A percentile compares a stretch with the other conserved stretches of the same genome.
These are phyloP conservation scores for Fragaria vesca DNA, from an alignment of 306 rosid genomes.

Conservation along the genomic window DNA sequence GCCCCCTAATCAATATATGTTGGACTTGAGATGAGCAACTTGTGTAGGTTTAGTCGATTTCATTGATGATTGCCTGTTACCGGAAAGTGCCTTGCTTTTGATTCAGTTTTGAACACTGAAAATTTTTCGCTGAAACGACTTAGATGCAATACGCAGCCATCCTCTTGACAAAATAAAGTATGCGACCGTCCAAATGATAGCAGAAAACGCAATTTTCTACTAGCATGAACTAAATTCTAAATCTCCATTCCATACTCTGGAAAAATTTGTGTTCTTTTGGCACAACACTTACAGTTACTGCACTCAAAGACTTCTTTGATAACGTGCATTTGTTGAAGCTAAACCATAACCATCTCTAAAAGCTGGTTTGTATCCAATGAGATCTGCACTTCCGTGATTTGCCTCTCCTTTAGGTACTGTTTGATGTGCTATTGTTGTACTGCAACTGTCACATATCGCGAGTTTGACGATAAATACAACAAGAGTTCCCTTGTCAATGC, in stretches of 20 bases:
- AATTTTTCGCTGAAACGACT: no score
- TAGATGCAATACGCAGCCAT: no score
- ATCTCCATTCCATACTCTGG: neutral
- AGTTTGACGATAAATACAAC: constrained; percentile 69
- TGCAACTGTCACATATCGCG: constrained; percentile 49
- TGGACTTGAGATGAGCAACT: neutral
- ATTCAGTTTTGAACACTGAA: no score
- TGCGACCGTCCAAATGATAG: neutral
- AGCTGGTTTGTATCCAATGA: constrained; percentile 45
- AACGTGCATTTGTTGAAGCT: constrained; percentile 46
- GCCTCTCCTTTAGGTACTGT: constrained; percentile 36
- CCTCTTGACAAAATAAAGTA: no score
- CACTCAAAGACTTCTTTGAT: constrained; percentile 59
- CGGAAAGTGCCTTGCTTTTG: no score
- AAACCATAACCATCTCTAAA: constrained; percentile 38
- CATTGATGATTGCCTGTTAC: no score
- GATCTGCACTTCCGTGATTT: constrained; percentile 68
- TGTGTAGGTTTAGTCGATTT: neutral
- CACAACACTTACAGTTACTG: neutral
- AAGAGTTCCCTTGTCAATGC: constrained; percentile 68
- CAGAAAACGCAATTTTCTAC: neutral
- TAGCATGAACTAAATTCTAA: neutral
- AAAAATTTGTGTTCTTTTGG: neutral
- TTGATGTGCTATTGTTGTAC: constrained; percentile 37
- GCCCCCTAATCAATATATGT: no score